These are phyloP conservation scores for Epichloe scottii DNA, from an alignment of 2,329 filamentous ascomycete genomes.

Conservation along the genomic window DNA sequence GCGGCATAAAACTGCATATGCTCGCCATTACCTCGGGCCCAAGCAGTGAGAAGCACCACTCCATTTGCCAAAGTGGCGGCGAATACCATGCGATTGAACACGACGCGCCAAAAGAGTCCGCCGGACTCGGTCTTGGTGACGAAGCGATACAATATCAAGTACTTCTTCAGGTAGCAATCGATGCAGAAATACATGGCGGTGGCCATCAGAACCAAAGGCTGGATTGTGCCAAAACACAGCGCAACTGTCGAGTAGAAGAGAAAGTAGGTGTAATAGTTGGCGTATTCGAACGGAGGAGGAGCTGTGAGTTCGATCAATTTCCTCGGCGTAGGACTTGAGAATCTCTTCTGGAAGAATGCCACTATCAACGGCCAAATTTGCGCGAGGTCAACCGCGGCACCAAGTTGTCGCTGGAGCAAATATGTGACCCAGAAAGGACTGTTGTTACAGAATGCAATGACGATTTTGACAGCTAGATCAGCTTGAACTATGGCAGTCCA, in stretches of 20 bases:
- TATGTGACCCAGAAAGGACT: constrained; percentile 93
- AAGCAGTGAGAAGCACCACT: constrained; percentile 64
- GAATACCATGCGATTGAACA: constrained; percentile 90
- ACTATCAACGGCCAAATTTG: constrained; percentile 77
- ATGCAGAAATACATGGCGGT: constrained; percentile 81
- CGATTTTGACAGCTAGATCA: constrained; percentile 49
- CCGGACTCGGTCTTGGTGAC: constrained; percentile 95
- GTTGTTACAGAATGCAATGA: constrained; percentile 65
- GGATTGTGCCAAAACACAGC: constrained; percentile 70
- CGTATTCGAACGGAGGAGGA: constrained; percentile 86
- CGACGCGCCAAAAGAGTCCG: constrained; percentile 78
- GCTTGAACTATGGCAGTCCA: constrained; percentile 57
- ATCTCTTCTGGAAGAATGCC: constrained; percentile 74
- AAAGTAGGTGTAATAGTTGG: constrained; percentile 97
- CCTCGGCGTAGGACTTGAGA: constrained; percentile 76
- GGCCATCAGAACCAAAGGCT: constrained; percentile 76
- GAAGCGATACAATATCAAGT: constrained; percentile 86
- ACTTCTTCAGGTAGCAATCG: constrained; percentile 88
- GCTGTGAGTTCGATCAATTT: constrained; percentile 88
- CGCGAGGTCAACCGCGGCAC: constrained; percentile 84
- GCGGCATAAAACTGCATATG: constrained; percentile 53
- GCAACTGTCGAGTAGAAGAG: constrained; percentile 87
- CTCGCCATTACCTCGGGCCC: constrained; percentile 50
- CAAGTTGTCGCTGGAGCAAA: constrained; percentile 82
- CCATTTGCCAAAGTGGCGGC: constrained; percentile 66